Percentiles rank a stretch among this genome's conserved stretches.
phyloP scores from a whole-genome alignment of 2,329 filamentous ascomycete genomes.

The Epichloe sp. region DNA sequence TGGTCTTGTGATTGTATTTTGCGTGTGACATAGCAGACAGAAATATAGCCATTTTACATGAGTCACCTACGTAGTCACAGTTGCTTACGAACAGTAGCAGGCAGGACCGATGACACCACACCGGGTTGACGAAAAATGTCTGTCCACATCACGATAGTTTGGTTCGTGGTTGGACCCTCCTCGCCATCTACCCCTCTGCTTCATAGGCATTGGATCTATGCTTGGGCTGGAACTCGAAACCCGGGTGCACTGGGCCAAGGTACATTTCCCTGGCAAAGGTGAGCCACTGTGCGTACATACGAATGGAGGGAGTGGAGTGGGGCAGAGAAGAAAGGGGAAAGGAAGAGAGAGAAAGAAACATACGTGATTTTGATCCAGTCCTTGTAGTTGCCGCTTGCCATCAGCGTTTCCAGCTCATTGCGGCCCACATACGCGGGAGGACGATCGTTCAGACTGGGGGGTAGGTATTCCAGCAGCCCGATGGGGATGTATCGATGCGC shows the following conservation, averaged over 20 bases:
- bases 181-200: conserved; percentile 41
- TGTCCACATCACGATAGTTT: not conserved
- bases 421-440: conserved; percentile 74
- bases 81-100: too few species aligned
- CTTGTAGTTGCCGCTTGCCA: conserved; percentile 81
- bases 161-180: too few species aligned
- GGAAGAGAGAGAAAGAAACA: conserved; percentile 17
- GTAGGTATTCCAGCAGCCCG: conserved; percentile 76
- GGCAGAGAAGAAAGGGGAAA: not conserved
- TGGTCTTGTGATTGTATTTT: too few species aligned
- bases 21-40: too few species aligned
- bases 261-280: conserved; percentile 72
- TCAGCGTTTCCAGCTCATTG: conserved; percentile 84
- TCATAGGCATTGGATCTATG: conserved; percentile 92
- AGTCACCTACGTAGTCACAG: too few species aligned
- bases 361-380: conserved; percentile 99
- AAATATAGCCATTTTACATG: too few species aligned
- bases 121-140: not conserved
- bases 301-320: not conserved
- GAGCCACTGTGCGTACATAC: not conserved
- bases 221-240: conserved; percentile 92
- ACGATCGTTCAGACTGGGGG: conserved; percentile 77
- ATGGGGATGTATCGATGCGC: conserved; percentile 82
- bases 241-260: conserved; percentile 75
- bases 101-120: too few species aligned